These are phyloP conservation scores for Chlamydomonas sp. DNA, from an alignment of 139 green algal genomes.

Conservation along the genomic window DNA sequence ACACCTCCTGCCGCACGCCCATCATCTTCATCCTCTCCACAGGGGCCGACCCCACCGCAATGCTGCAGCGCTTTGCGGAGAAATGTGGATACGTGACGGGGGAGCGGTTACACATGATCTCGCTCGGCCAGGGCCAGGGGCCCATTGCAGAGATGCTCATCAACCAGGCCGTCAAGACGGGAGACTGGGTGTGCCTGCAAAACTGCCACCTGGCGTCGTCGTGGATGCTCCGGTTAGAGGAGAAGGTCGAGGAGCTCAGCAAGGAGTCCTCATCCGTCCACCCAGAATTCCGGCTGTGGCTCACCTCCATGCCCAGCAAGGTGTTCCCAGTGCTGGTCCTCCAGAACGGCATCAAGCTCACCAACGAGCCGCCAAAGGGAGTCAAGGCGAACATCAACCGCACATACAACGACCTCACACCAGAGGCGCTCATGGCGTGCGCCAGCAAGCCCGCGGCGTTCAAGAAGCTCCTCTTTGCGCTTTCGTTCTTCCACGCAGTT, in stretches of 20 bases:
- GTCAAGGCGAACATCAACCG: conserved; percentile 83
- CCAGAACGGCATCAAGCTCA: conserved; percentile 82
- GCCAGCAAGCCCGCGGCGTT: conserved; percentile 59
- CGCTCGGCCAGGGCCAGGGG: conserved; percentile 87
- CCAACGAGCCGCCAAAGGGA: conserved; percentile 77
- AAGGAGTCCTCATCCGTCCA: conserved; percentile 53
- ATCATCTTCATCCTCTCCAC: conserved; percentile 90
- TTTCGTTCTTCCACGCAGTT: conserved; percentile 85
- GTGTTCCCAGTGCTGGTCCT: conserved; percentile 85
- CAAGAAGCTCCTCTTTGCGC: conserved; percentile 80
- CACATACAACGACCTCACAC: conserved; percentile 71
- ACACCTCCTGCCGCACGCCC: conserved; percentile 74
- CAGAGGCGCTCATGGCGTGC: conserved; percentile 62
- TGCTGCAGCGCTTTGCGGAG: conserved; percentile 84
- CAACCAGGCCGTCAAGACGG: conserved; percentile 62
- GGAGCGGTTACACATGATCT: conserved; percentile 83
- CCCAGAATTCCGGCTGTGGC: conserved; percentile 84
- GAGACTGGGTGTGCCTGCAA: conserved; percentile 92
- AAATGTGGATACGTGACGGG: conserved; percentile 64
- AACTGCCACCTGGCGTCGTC: conserved; percentile 91
- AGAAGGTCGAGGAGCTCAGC: conserved; percentile 60
- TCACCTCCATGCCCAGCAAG: conserved; percentile 79
- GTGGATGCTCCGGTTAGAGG: conserved; percentile 84
- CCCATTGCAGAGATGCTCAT: conserved; percentile 78
- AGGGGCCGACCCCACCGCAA: conserved; percentile 83